A percentile compares a stretch with the other conserved stretches of the same genome.
Evolutionary conservation across 345 rosid genomes (phyloP).

Genomic region (Eucalyptus tenuipes): DNA sequence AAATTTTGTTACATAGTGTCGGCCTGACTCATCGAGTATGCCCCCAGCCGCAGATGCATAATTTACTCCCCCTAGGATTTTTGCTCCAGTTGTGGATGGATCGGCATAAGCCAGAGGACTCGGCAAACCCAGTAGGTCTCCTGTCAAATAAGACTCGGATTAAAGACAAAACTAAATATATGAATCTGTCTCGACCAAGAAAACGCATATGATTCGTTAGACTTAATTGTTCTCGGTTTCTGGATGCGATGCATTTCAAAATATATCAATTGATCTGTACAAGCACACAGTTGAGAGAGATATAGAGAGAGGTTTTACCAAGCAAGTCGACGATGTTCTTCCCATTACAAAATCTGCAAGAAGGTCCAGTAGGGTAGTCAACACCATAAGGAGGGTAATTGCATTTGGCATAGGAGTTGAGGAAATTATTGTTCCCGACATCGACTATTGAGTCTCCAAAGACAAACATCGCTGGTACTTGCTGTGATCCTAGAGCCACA

Average conservation of each 20-base stretch:
- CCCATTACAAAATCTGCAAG: constrained; percentile 79
- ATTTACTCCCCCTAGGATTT: constrained; percentile 60
- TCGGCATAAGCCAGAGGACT: constrained; percentile 56
- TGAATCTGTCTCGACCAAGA: background rate
- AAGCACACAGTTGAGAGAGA: background rate
- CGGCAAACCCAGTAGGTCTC: constrained; percentile 46
- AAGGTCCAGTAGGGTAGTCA: constrained; percentile 54
- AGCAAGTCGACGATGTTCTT: constrained; percentile 53
- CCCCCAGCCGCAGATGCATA: constrained; percentile 94
- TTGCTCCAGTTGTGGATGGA: constrained; percentile 42
- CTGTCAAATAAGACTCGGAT: constrained; percentile 11
- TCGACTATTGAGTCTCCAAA: constrained; percentile 86
- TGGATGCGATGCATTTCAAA: background rate
- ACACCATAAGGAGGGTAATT: constrained; percentile 79
- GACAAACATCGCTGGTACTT: constrained; percentile 65
- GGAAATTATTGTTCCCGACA: constrained; percentile 72
- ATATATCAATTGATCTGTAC: background rate
- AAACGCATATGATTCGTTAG: background rate
- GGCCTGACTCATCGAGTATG: constrained; percentile 72
- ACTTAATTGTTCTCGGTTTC: background rate
- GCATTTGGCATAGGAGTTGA: constrained; percentile 47
- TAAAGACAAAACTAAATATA: background rate
- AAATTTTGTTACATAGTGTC: constrained; percentile 37
- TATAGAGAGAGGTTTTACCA: constrained; percentile 14
- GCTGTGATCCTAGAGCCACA: background rate